A percentile compares a stretch with the other conserved stretches of the same genome.
These are phyloP conservation scores for Amanita polypyramis DNA, from an alignment of 768 basidiomycete species.

Conservation along the genomic window DNA sequence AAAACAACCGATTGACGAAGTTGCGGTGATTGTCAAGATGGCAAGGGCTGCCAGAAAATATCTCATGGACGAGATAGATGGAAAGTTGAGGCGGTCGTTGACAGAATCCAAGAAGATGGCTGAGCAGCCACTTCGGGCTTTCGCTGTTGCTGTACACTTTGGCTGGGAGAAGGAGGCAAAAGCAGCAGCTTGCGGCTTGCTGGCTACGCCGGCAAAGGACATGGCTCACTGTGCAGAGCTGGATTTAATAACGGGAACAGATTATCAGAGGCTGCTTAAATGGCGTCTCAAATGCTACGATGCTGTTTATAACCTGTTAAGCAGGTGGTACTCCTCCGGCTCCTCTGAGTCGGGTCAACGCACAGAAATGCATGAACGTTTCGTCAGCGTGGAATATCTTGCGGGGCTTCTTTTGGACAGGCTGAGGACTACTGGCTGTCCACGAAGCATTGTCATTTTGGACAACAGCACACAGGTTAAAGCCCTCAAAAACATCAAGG, in stretches of 20 bases:
- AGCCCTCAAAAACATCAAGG: neutral
- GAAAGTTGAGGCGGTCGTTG: neutral
- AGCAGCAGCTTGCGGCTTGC: neutral
- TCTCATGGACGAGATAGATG: conserved; percentile 3
- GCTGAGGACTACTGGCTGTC: neutral
- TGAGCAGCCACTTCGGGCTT: neutral
- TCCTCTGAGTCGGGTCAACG: too few relatives aligned
- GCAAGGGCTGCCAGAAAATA: conserved; percentile 20
- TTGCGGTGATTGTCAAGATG: conserved; percentile 14
- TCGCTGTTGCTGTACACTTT: neutral
- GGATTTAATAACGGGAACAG: neutral
- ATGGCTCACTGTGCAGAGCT: neutral
- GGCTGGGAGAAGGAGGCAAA: neutral
- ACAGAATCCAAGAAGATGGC: neutral
- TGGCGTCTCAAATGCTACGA: neutral
- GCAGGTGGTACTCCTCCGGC: neutral
- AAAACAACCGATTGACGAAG: neutral
- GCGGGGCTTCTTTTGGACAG: neutral
- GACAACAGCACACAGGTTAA: neutral
- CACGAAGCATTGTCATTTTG: neutral
- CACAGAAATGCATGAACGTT: too few relatives aligned
- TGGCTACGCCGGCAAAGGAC: neutral
- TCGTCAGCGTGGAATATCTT: too few relatives aligned
- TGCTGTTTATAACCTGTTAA: neutral
- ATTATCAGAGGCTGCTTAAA: neutral